Evolutionary conservation across 148 eudicot species (phyloP), one percentile per base, ranked within the genome.

Genomic region (Spergularia marina): DNA sequence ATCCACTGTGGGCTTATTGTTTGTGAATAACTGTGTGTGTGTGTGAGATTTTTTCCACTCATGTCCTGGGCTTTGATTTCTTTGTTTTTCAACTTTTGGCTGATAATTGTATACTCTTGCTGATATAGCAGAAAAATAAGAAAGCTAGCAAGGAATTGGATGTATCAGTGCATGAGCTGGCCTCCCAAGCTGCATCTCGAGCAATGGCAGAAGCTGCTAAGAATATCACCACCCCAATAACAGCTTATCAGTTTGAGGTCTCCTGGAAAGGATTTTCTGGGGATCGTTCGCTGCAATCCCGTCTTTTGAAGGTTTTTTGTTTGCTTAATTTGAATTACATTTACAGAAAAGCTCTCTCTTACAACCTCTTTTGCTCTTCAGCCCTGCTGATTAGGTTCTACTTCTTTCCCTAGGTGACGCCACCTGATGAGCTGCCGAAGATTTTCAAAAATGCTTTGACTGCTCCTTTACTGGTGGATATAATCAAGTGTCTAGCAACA

Each of bases 191-290:
- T 41, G 96, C 98, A 57, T 84, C 88, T 77, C 90, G 91, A 72
- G 94, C 96, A 21, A 86, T 80, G 81, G 80, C 71, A 53, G 97
- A 95, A 85, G 93, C 91, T 77, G 92, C 92, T 69, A 90, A 85
- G 83, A 88, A 90, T 76, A 90, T 95, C 59, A 74, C 73, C 25
- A 77, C 97, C 16, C 98, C 96, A 62, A 89, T 53, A 71, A 85
- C 97, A n/a, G 98, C 98, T 64, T 95, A 92, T 83, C 91, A 95
- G 75, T 95, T 95, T 88, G 98, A 92, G 83, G 85, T 75, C 77
- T 83, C 87, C 56, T 95, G 98, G 98, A 90, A 85, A 74, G 92
- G 94, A 64, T 82, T 90, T 74, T 81, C 82, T 83, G 98, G 97
- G 41, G 97, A 95, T 58, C 85, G 81, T 70, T 79, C 86, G 44